These are phyloP conservation scores for Monosporascus cannonballus DNA, from an alignment of 2,329 filamentous ascomycete genomes.

Conservation along the genomic window DNA sequence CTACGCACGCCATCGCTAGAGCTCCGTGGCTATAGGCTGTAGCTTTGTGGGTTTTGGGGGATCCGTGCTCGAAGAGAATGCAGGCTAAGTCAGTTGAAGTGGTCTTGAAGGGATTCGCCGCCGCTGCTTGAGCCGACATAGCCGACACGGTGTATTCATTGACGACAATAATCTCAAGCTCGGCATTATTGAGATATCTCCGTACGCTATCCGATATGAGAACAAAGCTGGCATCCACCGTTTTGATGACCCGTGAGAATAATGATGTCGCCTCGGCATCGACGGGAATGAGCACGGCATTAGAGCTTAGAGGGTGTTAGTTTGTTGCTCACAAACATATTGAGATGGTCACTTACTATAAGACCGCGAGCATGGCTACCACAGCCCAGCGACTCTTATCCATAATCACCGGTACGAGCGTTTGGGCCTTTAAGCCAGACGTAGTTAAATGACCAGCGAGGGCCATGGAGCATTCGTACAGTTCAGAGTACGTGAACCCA, in stretches of 20 bases:
- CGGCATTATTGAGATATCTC: constrained; percentile 32
- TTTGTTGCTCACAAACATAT: constrained; percentile 2
- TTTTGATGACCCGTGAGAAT: constrained; percentile 35
- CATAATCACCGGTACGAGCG: constrained; percentile 58
- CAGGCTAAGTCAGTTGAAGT: constrained; percentile 48
- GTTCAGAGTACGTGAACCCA: constrained; percentile 22
- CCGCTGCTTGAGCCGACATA: constrained; percentile 24
- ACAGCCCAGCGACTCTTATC: constrained; percentile 66
- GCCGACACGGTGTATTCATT: constrained; percentile 34
- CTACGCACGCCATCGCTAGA: constrained; percentile 47
- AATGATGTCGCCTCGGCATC: constrained; percentile 38
- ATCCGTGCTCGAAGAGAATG: constrained; percentile 54
- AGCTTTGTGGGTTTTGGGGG: constrained; percentile 51
- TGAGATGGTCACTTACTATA: constrained; percentile 54
- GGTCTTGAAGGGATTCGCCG: constrained; percentile 25
- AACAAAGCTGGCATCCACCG: constrained; percentile 37
- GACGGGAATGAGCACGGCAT: constrained; percentile 44
- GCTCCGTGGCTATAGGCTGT: constrained; percentile 57
- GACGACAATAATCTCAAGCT: constrained; percentile 35
- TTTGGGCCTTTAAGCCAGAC: constrained; percentile 21
- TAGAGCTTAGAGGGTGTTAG: constrained; percentile 26
- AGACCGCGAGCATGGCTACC: constrained; percentile 60
- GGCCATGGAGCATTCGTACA: constrained; percentile 21
- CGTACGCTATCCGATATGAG: constrained; percentile 38
- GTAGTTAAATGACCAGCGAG: constrained; percentile 23